Evolutionary conservation across 768 basidiomycete genomes (phyloP), one percentile per base, ranked within the genome.

Genomic region (Ephemerocybe angulata): DNA sequence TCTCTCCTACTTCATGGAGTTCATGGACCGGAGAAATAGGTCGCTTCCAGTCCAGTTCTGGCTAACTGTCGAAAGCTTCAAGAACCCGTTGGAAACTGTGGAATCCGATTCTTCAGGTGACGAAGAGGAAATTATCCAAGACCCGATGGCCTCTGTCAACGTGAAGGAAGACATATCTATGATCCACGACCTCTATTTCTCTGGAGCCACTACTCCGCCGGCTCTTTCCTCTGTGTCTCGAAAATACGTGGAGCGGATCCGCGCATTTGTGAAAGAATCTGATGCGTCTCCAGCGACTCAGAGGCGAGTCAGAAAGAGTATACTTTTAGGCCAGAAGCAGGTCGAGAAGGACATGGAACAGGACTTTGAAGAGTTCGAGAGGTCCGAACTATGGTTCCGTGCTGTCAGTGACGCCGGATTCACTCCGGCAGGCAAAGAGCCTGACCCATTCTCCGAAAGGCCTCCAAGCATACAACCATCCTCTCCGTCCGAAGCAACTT

Each of bases 51-150:
- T 97, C 3, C 96, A 98, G 59, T 99, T 98, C 71, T 98, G 96
- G 96, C 76, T 98, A 1, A 93, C 93, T 0, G 91, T 98, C 2
- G 94, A 99, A 72, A 93, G 92, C 55, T 96, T 98, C 80, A 98
- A 98, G 72, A 93, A 96, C 61, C 97, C 97, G 0, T 72, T 99
- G 25, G 95, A 97, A 68, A 82, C 84, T 2, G 80, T 88, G 4
- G 87, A 93, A 60, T 87, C 83, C 30, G 83, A 84, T 49, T 85
- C 83, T 13, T 85, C 85, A 28, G 81, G 83, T 38, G 76, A 80
- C 49, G 79, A 85, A 44, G 74, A 77, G 55, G 81, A 83, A 52
- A 67, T 73, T 13, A 73, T 83, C 12, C 79, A 83, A 53, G 83
- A 80, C 55, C 69, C 77, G 30, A 77, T 80, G 1, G 76, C 76